Base-by-base conservation (phyloP, 2,329 filamentous ascomycete genomes). In the Aspergillus pseudoglaucus region DNA sequence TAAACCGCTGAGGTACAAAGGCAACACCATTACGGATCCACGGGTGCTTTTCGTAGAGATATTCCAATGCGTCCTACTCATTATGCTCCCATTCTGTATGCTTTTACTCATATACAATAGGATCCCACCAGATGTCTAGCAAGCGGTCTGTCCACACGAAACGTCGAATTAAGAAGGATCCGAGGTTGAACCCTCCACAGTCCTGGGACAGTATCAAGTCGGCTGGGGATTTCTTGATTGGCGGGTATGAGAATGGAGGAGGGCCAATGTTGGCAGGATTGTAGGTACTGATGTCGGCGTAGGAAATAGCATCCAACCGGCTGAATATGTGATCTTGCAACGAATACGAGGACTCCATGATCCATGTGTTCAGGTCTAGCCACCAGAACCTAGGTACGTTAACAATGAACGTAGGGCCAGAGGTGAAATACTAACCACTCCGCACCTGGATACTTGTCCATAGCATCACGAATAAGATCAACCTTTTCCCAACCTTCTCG, bases 81-180 rank as follows among this genome's bases (percentile, higher is more conserved):
- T 97, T 97, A 75, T 98, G 93, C 63, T 93, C 90, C 93, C 93
- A 98, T 53, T 93, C 82, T 90, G 96, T 96, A 68, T 98, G 93
- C 66, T 90, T 94, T 71, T 98, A 93, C 71, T 98, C 93, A 68
- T 98, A 98, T 48, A 86, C 83, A 25, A 97, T 90, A 0, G 93
- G 93, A 62, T 98, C 93, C 93, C 93, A 98, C 93, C 93, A 98
- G 45, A 95, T 80, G 63, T 98, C 93, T 32, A 98, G 80, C 15
- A 98, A 74, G 4, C 89, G 85, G 61, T 97, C 91, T 0, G 90
- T 88, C 88, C 90, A 98, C 22, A 83, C 76, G 60, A 88, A 88
- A 51, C 93, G 83, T 44, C 84, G 83, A 40, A 96, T 74, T 67
- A 98, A 93, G 76, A 98, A 98, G 14, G 90, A 95, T 15, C 93